Conservation (phyloP, 495 filamentous ascomycete species). For the Penicillium manginii region DNA sequence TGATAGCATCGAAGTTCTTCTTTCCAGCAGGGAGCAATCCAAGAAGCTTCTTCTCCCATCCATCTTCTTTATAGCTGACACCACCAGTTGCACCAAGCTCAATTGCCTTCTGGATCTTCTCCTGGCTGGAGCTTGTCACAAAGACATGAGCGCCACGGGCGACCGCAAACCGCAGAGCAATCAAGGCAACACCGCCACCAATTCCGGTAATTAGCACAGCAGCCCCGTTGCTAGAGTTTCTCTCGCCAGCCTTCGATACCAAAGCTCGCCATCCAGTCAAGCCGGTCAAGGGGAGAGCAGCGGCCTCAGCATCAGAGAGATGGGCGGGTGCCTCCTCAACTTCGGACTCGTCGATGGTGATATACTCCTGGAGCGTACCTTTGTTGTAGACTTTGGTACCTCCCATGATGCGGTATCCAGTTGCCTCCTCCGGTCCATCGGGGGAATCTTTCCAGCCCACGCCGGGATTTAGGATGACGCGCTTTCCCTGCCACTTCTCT, state of each 20-base stretch:
- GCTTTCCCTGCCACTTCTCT: slow-evolving; percentile 60
- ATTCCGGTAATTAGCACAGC: slow-evolving; percentile 79
- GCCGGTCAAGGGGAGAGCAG: slow-evolving; percentile 79
- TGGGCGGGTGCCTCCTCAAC: slow-evolving; percentile 75
- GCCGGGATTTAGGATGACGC: slow-evolving; percentile 74
- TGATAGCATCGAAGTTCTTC: slow-evolving; percentile 66
- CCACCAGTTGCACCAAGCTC: slow-evolving; percentile 70
- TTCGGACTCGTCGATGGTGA: slow-evolving; percentile 69
- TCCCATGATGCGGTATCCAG: slow-evolving; percentile 71
- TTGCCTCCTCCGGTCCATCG: slow-evolving; percentile 70
- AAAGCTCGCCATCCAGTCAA: slow-evolving; percentile 88
- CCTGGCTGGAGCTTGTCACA: slow-evolving; percentile 66
- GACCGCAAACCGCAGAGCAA: slow-evolving; percentile 70
- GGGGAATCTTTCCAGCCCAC: slow-evolving; percentile 73
- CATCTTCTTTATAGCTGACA: slow-evolving; percentile 64
- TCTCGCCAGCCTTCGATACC: slow-evolving; percentile 66
- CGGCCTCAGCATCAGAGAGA: slow-evolving; percentile 71
- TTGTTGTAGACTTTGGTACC: slow-evolving; percentile 62
- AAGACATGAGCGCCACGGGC: slow-evolving; percentile 67
- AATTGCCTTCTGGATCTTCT: slow-evolving; percentile 67
- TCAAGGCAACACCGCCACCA: slow-evolving; percentile 77
- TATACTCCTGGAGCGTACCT: slow-evolving; percentile 73
- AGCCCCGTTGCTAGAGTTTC: slow-evolving; percentile 57
- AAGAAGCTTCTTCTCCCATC: slow-evolving; percentile 71
- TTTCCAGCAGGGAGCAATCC: slow-evolving; percentile 56